Conservation (phyloP, 495 filamentous ascomycete species). For the Polyplosphaeria fusca region DNA sequence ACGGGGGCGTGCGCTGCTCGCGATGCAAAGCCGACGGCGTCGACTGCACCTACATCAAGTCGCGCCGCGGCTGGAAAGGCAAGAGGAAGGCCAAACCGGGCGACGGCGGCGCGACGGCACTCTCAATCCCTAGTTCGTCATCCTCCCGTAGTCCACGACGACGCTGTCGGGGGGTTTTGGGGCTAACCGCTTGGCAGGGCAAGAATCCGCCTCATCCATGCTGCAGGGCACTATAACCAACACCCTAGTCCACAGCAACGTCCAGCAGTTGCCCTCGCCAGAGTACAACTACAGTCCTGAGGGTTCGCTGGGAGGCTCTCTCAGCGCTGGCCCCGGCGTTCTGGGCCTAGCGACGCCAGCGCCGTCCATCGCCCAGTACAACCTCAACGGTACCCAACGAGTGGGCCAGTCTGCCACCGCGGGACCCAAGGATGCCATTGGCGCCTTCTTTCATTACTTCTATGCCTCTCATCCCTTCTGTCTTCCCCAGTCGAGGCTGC, state of each 20-base stretch:
- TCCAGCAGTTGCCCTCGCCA: slow-evolving; percentile 17
- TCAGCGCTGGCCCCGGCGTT: slow-evolving; percentile 7
- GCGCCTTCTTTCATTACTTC: slow-evolving; percentile 46
- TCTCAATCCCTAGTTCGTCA: slow-evolving; percentile 14
- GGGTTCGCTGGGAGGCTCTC: slow-evolving; percentile 3
- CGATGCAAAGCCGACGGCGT: slow-evolving; percentile 32
- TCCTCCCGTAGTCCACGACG: not conserved
- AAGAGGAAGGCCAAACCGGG: slow-evolving; percentile 28
- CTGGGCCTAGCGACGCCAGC: slow-evolving; percentile 4
- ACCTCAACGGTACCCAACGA: slow-evolving; percentile 25
- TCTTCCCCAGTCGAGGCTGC: slow-evolving; percentile 48
- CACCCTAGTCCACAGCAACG: not conserved
- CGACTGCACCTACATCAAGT: slow-evolving; percentile 36
- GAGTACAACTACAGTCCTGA: slow-evolving; percentile 16
- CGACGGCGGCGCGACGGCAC: slow-evolving; percentile 3
- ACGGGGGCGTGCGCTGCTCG: slow-evolving; percentile 35
- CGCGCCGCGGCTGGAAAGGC: slow-evolving; percentile 34
- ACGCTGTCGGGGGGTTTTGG: not conserved
- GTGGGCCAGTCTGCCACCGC: not conserved
- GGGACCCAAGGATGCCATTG: slow-evolving; percentile 6
- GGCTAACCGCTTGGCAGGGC: slow-evolving; percentile 23
- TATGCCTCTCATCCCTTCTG: slow-evolving; percentile 67
- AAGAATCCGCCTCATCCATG: not conserved
- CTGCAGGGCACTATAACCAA: slow-evolving; percentile 10
- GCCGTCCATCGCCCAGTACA: slow-evolving; percentile 8